These are phyloP conservation scores for Colletotrichum zoysiae DNA, from an alignment of 2,329 filamentous ascomycete genomes.

Conservation along the genomic window DNA sequence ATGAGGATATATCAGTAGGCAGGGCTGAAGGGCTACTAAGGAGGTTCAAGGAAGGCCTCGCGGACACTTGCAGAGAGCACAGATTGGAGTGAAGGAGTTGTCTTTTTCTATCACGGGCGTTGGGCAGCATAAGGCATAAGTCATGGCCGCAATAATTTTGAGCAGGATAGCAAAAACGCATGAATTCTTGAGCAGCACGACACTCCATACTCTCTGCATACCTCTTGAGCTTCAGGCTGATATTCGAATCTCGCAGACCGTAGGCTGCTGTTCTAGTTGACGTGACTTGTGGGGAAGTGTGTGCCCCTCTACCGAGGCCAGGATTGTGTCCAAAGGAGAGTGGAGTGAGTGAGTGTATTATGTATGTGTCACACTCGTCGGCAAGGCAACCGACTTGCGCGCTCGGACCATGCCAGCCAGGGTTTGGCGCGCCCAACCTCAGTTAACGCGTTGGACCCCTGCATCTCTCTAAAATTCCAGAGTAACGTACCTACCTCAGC, in stretches of 20 bases:
- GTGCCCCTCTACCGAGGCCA: neutral
- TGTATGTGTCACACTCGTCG: neutral
- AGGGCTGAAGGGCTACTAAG: constrained; percentile 15
- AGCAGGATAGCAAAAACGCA: constrained; percentile 23
- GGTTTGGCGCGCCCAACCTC: constrained; percentile 3
- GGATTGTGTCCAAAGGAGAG: neutral
- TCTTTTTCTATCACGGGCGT: constrained; percentile 31
- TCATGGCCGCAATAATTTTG: constrained; percentile 29
- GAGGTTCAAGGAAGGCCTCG: constrained; percentile 16
- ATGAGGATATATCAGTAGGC: constrained; percentile 33
- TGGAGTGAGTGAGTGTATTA: too few species aligned
- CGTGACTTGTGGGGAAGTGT: neutral
- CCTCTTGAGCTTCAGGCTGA: neutral
- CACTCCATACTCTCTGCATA: neutral
- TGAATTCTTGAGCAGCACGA: constrained; percentile 1
- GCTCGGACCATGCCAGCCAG: neutral
- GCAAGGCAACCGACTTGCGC: neutral
- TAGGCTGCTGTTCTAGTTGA: neutral
- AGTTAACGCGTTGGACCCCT: constrained; percentile 20
- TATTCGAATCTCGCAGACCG: neutral
- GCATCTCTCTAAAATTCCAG: constrained; percentile 11
- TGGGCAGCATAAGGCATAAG: constrained; percentile 34
- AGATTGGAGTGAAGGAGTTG: neutral
- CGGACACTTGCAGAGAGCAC: constrained; percentile 23
- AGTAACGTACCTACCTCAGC: constrained; percentile 5